Conservation (phyloP, 2,329 filamentous ascomycete genomes). For the Acephala macrosclerotiorum region DNA sequence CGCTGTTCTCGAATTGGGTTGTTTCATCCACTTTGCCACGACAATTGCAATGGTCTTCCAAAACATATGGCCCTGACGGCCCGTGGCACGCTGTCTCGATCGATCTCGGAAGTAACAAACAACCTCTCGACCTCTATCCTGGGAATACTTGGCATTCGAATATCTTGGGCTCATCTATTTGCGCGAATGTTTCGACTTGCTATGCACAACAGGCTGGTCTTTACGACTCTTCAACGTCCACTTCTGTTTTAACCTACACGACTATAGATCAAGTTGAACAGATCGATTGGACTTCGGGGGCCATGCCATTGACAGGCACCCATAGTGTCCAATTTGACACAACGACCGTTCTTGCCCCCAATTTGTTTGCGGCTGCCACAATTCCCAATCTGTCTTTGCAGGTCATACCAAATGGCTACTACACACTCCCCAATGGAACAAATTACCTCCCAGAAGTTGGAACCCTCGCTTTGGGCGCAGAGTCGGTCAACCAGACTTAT, state of each 20-base stretch:
- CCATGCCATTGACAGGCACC: not conserved
- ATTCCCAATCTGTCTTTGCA: constrained; percentile 25
- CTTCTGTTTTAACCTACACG: constrained; percentile 13
- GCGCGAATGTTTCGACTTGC: not conserved
- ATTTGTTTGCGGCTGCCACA: not conserved
- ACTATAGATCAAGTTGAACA: not conserved
- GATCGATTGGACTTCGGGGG: not conserved
- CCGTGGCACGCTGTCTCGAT: constrained; percentile 34
- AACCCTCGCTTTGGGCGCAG: constrained; percentile 26
- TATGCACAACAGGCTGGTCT: constrained; percentile 18
- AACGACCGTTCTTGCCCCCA: not conserved
- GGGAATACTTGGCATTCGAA: constrained; percentile 28
- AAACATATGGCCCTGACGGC: constrained; percentile 30
- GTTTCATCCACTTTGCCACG: constrained; percentile 9
- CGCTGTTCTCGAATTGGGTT: not conserved
- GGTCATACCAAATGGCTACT: constrained; percentile 6
- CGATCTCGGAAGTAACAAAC: constrained; percentile 18
- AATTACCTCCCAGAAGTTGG: constrained; percentile 29
- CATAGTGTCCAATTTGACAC: constrained; percentile 4
- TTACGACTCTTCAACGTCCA: constrained; percentile 20
- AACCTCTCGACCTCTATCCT: constrained; percentile 29
- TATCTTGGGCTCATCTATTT: constrained; percentile 25
- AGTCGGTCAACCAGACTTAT: constrained; percentile 28
- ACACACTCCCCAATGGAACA: constrained; percentile 26
- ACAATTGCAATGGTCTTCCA: constrained; percentile 27